Conservation (phyloP, 257 asterid genomes). For the Paulownia fortunei region DNA sequence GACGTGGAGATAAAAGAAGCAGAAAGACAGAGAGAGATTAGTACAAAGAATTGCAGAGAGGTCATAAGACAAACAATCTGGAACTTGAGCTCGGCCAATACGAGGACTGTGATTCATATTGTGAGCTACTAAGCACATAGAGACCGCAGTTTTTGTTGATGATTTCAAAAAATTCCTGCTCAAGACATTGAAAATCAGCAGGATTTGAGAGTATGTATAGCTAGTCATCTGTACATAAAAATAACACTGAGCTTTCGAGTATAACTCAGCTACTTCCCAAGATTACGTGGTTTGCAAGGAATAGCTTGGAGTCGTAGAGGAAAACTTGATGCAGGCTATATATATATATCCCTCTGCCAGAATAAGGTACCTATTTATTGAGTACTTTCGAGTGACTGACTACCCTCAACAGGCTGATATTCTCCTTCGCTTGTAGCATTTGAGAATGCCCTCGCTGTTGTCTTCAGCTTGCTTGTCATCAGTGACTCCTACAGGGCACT, state of each 20-base stretch:
- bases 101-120: neutral
- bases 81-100: neutral
- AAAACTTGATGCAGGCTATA: slow-evolving; percentile 1
- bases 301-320: slow-evolving; percentile 11
- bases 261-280: neutral
- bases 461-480: slow-evolving; percentile 19
- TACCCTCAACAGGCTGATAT: slow-evolving; percentile 32
- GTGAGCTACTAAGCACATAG: neutral
- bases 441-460: slow-evolving; percentile 20
- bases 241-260: neutral
- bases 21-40: slow-evolving; percentile 5
- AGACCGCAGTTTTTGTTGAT: neutral
- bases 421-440: slow-evolving; percentile 50
- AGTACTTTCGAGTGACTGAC: neutral
- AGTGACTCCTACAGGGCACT: slow-evolving; percentile 3
- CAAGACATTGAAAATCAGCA: slow-evolving; percentile 37
- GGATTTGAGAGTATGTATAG: slow-evolving; percentile 17
- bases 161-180: slow-evolving; percentile 27
- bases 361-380: slow-evolving; percentile 1
- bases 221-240: slow-evolving; percentile 34
- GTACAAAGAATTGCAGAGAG: neutral
- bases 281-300: neutral
- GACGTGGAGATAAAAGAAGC: neutral
- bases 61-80: neutral
- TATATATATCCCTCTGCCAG: slow-evolving; percentile 16